Base-by-base conservation (phyloP, 139 green algal species). In the Astrephomene gubernaculifera region DNA sequence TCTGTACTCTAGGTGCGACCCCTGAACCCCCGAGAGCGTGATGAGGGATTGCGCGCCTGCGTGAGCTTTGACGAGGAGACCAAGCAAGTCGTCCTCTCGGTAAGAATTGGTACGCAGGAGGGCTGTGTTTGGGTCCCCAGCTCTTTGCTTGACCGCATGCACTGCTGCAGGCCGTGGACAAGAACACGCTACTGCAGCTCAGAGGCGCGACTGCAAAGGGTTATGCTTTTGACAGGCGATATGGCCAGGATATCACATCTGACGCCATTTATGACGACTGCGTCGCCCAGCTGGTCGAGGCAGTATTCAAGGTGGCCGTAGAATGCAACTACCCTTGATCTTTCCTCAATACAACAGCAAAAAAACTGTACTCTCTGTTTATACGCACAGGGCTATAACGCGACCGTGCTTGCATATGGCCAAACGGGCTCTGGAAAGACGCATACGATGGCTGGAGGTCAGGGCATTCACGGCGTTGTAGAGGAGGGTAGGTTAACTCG, bases 371-470 rank as follows among this genome's bases (percentile, higher is more conserved):
- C 35, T 35, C 31, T 9, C 1, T 45, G n/a, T 25, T 24, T 24
- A 72, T 24, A 9, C 12, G 36, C 36, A 38, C 57, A 96, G 91
- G 93, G 93, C 7, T 96, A 95, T 86, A 96, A 95, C 76, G 92
- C 87, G 7, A 95, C 93, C 24, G 92, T 96, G 45, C 76, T 96
- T 24, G 94, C 94, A 4, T 96, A 96, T 45, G 94, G 94, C 36
- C 94, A 96, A 78, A 96, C 94, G 21, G 94, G 94, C 14, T 91
- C 85, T 8, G 94, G 94, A 21, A 96, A 96, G 81, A 96, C 94
- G 0, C 90, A 95, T 71, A 96, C 94, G 0, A 96, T 96, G 94
- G 90, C 89, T 17, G 93, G 93, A 25, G 93, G 93, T 39, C 61
- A 84, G 53, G 91, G 91, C 44, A 92, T 93, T 43, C 82, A 93